Base-by-base conservation (phyloP, 129 eudicot species). In the Glebionis coronaria region DNA sequence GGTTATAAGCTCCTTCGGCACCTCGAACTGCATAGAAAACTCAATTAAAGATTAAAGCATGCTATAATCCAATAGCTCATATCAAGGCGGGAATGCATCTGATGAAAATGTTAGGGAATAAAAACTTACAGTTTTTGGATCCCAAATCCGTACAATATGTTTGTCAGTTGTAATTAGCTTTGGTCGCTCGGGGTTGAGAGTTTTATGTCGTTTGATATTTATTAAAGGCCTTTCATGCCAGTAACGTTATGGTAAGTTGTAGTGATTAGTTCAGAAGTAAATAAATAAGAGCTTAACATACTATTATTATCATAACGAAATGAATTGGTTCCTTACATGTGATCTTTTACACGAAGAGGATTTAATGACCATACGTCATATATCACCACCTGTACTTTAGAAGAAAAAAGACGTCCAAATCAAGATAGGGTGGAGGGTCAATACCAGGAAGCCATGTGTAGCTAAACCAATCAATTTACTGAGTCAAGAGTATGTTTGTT, bases 121-220 rank as follows among this genome's bases (percentile, higher is more conserved):
- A 52, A 52, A 19, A 14, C 85, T 76, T 81, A 93, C 98, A 3
- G 98, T 88, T n/a, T 93, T 88, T 12, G 97, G 95, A 82, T 93
- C 98, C 98, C 98, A 93, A 46, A 93, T 82, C 74, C 95, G 83
- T 73, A 93, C 97, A 59, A 86, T 79, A 69, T 93, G 98, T 46
- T 82, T 67, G 71, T 93, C 98, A 47, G 86, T 72, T 53, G 92
- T 86, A 63, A 93, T 82, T 61, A 93, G 69, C 78, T 86, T 93
- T 50, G 92, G 56, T 14, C 75, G 61, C 74, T 82, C 83, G 6
- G 95, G 80, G 73, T 93, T 86, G 27, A 86, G 76, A 27, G 98
- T 86, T 71, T 78, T 79, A 75, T 93, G 98, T 95, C 97, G 89
- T 80, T 93, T 93, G 50, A 93, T 93, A 68, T 84, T 87, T 46